These are phyloP conservation scores for Globisporangium takayamanum DNA, from an alignment of 352 stramenopile species.

Conservation along the genomic window DNA sequence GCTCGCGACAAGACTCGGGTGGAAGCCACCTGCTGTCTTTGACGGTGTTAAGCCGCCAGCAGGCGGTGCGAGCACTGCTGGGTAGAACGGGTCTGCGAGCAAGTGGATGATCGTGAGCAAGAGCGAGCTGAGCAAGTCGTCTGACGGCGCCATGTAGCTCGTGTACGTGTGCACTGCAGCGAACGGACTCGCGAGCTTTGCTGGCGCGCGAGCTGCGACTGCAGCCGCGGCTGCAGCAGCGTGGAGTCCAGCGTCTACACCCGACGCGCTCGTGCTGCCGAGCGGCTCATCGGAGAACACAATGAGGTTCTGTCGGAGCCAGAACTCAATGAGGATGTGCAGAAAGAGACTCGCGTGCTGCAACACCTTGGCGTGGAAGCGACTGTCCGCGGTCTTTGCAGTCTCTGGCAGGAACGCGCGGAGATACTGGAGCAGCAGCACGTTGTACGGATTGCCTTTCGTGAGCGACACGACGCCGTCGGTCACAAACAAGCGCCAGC, in stretches of 20 bases:
- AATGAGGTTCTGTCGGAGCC: constrained; percentile 86
- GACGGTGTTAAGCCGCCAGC: constrained; percentile 9
- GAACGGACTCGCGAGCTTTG: constrained; percentile 55
- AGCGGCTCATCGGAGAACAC: constrained; percentile 63
- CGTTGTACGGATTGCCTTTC: constrained; percentile 77
- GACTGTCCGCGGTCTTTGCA: constrained; percentile 50
- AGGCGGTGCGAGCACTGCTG: constrained; percentile 33
- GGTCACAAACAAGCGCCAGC: constrained; percentile 65
- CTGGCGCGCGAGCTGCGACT: constrained; percentile 7
- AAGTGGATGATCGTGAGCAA: constrained; percentile 80
- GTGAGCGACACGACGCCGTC: constrained; percentile 63
- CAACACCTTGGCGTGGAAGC: constrained; percentile 70
- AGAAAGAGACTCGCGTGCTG: constrained; percentile 80
- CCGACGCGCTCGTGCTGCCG: neutral
- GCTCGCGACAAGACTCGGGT: constrained; percentile 21
- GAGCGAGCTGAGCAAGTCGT: constrained; percentile 77
- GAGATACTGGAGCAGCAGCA: constrained; percentile 79
- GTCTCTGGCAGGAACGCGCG: constrained; percentile 70
- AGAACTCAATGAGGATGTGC: constrained; percentile 84
- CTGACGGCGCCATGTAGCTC: constrained; percentile 78
- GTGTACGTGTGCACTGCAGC: constrained; percentile 73
- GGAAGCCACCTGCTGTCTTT: constrained; percentile 5
- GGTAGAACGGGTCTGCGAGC: constrained; percentile 77
- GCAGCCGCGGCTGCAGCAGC: constrained; percentile 2
- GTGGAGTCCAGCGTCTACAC: neutral